These are phyloP conservation scores for Amaranthus hypochondriacus DNA, from an alignment of 148 eudicot genomes.

Conservation along the genomic window DNA sequence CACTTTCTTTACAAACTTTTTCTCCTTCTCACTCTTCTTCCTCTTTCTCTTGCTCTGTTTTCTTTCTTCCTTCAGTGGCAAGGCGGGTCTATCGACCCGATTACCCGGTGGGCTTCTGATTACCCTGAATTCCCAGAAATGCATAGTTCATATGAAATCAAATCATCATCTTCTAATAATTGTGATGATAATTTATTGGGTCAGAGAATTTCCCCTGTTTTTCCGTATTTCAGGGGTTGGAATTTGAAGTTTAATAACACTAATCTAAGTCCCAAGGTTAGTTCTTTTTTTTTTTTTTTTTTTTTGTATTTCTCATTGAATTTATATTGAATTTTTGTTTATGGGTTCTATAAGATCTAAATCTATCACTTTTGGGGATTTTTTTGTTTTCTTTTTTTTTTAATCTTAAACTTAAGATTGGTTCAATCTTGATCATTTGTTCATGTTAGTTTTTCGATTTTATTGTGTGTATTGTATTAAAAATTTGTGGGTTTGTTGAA, in stretches of 20 bases:
- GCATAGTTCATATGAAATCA: slow-evolving; percentile 21
- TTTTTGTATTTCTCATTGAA: background rate
- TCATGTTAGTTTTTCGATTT: background rate
- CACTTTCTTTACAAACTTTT: slow-evolving; percentile 31
- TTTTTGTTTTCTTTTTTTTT: background rate
- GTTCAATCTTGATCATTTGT: background rate
- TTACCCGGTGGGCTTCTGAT: slow-evolving; percentile 31
- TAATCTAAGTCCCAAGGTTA: slow-evolving; percentile 50
- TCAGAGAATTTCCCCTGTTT: slow-evolving; percentile 37
- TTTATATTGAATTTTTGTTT: background rate
- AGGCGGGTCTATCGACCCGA: slow-evolving; percentile 30
- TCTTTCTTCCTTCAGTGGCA: slow-evolving; percentile 65
- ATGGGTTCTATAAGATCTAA: slow-evolving; percentile 6
- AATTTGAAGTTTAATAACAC: slow-evolving; percentile 34
- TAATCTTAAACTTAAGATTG: background rate
- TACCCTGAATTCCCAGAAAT: slow-evolving; percentile 34
- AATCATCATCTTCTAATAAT: slow-evolving; percentile 18
- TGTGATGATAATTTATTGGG: slow-evolving; percentile 31
- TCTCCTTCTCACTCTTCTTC: slow-evolving; percentile 40
- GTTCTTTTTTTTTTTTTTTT: background rate
- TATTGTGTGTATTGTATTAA: background rate
- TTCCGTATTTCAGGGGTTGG: slow-evolving; percentile 61
- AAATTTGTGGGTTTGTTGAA: background rate
- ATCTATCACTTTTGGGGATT: background rate
- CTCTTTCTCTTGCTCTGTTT: slow-evolving; percentile 42